phyloP scores from a whole-genome alignment of 2,329 filamentous ascomycete species.

The Scleromitrula shiraiana region DNA sequence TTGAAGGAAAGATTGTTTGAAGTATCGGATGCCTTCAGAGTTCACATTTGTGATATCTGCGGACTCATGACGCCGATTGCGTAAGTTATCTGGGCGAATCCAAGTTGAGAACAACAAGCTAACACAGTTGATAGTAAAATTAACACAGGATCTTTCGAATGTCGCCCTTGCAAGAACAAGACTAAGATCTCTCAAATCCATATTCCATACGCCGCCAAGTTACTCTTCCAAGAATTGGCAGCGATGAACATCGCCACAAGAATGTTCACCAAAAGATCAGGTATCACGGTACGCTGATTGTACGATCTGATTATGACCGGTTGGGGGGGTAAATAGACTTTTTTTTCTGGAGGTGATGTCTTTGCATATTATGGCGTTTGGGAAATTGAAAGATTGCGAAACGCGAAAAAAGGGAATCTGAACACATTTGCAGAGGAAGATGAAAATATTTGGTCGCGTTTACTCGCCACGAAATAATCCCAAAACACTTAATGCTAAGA shows the following conservation, averaged over 20 bases:
- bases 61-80: slow-evolving; percentile 98
- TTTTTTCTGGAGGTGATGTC: slow-evolving; percentile 10
- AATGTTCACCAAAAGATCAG: slow-evolving; percentile 87
- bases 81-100: slow-evolving; percentile 50
- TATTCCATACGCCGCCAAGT: slow-evolving; percentile 94
- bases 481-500: not conserved
- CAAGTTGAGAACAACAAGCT: not conserved
- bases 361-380: slow-evolving; percentile 28
- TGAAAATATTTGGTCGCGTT: slow-evolving; percentile 2
- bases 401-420: slow-evolving; percentile 8
- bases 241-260: slow-evolving; percentile 97
- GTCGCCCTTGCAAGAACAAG: slow-evolving; percentile 97
- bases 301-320: slow-evolving; percentile 13
- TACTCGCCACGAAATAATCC: not conserved
- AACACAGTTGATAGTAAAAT: slow-evolving; percentile 57
- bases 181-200: slow-evolving; percentile 97
- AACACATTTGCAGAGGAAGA: slow-evolving; percentile 13
- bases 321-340: slow-evolving; percentile 1
- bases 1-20: slow-evolving; percentile 96
- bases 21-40: slow-evolving; percentile 94
- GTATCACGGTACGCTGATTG: slow-evolving; percentile 58
- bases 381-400: slow-evolving; percentile 20
- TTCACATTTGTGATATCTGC: slow-evolving; percentile 97
- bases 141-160: slow-evolving; percentile 93
- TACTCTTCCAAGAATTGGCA: slow-evolving; percentile 95